Conservation (phyloP, 805 yeast genomes). For the Ogataea dorogensis region DNA sequence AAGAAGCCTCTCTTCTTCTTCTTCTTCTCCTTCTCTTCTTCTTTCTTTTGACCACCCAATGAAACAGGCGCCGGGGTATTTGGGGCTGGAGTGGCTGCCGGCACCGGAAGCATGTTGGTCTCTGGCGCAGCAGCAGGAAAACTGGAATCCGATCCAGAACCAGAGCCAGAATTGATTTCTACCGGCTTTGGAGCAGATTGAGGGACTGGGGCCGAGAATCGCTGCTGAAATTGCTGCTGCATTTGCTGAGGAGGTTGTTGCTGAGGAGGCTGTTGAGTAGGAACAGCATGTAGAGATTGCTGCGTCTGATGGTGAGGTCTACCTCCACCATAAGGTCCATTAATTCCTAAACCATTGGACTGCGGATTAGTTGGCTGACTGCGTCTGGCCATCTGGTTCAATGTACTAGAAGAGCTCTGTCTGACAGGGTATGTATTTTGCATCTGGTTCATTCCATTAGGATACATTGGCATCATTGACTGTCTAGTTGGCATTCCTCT, state of each 20-base stretch:
- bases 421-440: constrained; percentile 18
- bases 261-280: constrained; percentile 1
- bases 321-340: constrained; percentile 15
- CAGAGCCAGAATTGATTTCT: constrained; percentile 1
- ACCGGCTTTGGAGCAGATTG: neutral
- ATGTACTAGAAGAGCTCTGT: constrained; percentile 22
- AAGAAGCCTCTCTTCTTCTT: constrained; percentile 70
- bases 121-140: constrained; percentile 7
- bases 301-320: constrained; percentile 8
- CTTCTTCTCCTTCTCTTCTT: constrained; percentile 38
- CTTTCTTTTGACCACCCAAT: constrained; percentile 22
- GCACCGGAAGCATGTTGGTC: constrained; percentile 23
- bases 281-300: constrained; percentile 4
- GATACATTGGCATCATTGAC: constrained; percentile 30
- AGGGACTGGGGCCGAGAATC: constrained; percentile 4
- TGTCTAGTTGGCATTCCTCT: constrained; percentile 31
- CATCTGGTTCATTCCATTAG: constrained; percentile 6
- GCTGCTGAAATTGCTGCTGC: constrained; percentile 10
- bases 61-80: constrained; percentile 56
- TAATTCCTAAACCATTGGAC: constrained; percentile 25
- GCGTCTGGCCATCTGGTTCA: constrained; percentile 19
- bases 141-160: constrained; percentile 13
- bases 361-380: constrained; percentile 20
- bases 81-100: constrained; percentile 35
- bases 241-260: constrained; percentile 10